Conservation (phyloP, 305 asterid genomes). For the Solanum hybrid region DNA sequence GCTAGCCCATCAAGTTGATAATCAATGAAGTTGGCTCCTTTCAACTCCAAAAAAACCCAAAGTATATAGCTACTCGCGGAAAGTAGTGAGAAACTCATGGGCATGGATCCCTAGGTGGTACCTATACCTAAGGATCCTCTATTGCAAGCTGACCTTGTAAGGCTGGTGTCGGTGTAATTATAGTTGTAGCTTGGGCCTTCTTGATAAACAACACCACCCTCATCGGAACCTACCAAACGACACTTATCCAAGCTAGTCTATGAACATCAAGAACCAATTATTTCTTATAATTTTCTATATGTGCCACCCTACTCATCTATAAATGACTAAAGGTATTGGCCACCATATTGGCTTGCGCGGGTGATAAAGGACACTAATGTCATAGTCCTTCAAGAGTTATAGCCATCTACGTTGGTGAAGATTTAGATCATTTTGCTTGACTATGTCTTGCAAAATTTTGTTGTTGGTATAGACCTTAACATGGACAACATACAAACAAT, state of each 20-base stretch:
- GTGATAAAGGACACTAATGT: background rate
- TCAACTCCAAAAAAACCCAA: background rate
- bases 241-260: background rate
- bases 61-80: background rate
- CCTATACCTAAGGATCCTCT: background rate
- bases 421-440: too few species aligned
- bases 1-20: background rate
- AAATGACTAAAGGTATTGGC: background rate
- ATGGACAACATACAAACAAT: too few species aligned
- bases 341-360: background rate
- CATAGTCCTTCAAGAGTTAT: background rate
- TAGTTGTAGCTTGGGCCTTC: background rate
- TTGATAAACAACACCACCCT: background rate
- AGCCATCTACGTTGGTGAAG: background rate
- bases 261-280: too few species aligned
- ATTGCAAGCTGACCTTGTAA: background rate
- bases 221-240: background rate
- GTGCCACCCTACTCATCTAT: background rate
- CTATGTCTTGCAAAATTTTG: background rate
- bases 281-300: too few species aligned
- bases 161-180: background rate
- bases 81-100: background rate
- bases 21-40: background rate
- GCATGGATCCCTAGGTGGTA: background rate
- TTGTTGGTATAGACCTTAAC: background rate